Conservation (phyloP, 768 basidiomycete genomes). For the Mycena venus region DNA sequence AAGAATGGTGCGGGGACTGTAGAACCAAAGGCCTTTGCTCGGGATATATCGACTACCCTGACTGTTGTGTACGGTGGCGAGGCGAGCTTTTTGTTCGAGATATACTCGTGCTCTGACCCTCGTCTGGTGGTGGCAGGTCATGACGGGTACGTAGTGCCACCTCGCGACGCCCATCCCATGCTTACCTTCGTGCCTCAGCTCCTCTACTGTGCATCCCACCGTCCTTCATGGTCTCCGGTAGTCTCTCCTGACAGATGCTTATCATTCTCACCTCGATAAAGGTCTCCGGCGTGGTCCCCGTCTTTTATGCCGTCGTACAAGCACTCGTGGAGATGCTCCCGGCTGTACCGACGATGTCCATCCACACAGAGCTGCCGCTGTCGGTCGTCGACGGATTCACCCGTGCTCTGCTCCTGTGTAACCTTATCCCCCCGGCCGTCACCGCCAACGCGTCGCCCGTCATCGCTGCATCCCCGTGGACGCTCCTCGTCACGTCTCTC, state of each 20-base stretch:
- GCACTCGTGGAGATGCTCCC: slow-evolving; percentile 75
- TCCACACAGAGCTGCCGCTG: slow-evolving; percentile 77
- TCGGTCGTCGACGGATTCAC: slow-evolving; percentile 83
- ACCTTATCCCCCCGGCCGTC: slow-evolving; percentile 80
- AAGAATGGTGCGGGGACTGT: slow-evolving; percentile 49
- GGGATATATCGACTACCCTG: slow-evolving; percentile 69
- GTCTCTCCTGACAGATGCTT: not conserved
- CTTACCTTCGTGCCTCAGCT: slow-evolving; percentile 50
- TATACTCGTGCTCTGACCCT: not conserved
- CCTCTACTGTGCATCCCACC: slow-evolving; percentile 76
- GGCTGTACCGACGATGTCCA: slow-evolving; percentile 61
- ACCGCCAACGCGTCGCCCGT: slow-evolving; percentile 61
- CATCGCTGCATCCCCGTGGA: slow-evolving; percentile 79
- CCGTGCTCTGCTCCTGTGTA: slow-evolving; percentile 84
- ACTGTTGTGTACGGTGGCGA: slow-evolving; percentile 87
- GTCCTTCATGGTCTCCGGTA: slow-evolving; percentile 76
- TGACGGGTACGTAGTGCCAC: slow-evolving; percentile 63
- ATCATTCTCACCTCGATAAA: not conserved
- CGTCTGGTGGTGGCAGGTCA: slow-evolving; percentile 46
- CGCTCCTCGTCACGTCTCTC: slow-evolving; percentile 79
- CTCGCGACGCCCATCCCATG: slow-evolving; percentile 10
- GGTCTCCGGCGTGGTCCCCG: slow-evolving; percentile 74
- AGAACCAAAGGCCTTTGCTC: slow-evolving; percentile 69
- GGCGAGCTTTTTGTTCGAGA: slow-evolving; percentile 1
- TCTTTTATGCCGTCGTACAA: slow-evolving; percentile 73